Evolutionary conservation across 345 rosid species (phyloP).

Genomic region (Leavenworthia alabamica): DNA sequence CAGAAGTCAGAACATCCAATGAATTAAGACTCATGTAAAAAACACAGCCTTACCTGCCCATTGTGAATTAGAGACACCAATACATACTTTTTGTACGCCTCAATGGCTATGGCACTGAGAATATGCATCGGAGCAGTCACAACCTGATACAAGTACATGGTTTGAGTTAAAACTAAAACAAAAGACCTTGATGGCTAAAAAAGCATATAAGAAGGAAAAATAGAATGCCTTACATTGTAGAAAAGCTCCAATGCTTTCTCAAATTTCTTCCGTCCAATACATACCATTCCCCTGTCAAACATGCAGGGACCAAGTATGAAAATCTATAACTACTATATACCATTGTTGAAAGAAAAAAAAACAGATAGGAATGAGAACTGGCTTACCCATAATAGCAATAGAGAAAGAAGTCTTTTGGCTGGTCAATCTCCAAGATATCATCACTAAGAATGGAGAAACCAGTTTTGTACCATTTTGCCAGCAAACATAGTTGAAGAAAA

Average conservation of each 20-base stretch:
- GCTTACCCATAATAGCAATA: conserved; percentile 91
- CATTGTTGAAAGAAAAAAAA: background rate
- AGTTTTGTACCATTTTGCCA: conserved; percentile 63
- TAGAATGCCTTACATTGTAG: conserved; percentile 46
- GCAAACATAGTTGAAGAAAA: conserved; percentile 76
- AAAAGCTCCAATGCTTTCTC: conserved; percentile 89
- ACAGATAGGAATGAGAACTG: conserved; percentile 14
- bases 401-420: conserved; percentile 80
- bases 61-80: conserved; percentile 73
- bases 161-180: conserved; percentile 7
- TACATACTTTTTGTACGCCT: conserved; percentile 86
- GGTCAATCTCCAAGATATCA: conserved; percentile 81
- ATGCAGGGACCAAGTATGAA: background rate
- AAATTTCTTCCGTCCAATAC: conserved; percentile 76
- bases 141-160: conserved; percentile 43
- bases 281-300: conserved; percentile 79
- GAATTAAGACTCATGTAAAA: background rate
- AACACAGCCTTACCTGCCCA: conserved; percentile 57
- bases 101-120: conserved; percentile 75
- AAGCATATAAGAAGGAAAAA: conserved; percentile 3
- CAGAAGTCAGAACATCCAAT: conserved; percentile 11
- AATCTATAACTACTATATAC: background rate
- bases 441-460: conserved; percentile 78
- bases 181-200: background rate
- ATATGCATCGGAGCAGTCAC: conserved; percentile 88